Percentiles rank a stretch among this genome's conserved stretches.
phyloP scores from a whole-genome alignment of 2,329 filamentous ascomycete genomes.

The Aspergillus sclerotialis region DNA sequence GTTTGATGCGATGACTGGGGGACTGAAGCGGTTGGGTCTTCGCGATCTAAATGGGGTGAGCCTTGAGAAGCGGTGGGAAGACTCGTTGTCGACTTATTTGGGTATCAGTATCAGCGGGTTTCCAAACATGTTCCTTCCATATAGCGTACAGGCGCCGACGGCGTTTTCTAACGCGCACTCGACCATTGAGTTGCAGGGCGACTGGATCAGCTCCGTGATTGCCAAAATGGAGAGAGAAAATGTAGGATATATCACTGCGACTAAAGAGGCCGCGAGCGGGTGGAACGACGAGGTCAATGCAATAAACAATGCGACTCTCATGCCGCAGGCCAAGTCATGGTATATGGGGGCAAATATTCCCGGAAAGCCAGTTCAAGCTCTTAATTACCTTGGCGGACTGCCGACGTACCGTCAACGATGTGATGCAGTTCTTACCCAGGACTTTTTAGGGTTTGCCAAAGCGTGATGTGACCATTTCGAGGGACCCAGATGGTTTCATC shows the following conservation, averaged over 20 bases:
- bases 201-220: slow-evolving; percentile 50
- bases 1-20: slow-evolving; percentile 34
- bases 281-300: slow-evolving; percentile 47
- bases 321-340: slow-evolving; percentile 43
- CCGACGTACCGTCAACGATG: not conserved
- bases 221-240: slow-evolving; percentile 40
- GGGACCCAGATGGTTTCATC: too few relatives aligned
- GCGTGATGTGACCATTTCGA: too few relatives aligned
- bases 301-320: slow-evolving; percentile 41
- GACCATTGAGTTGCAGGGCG: slow-evolving; percentile 47
- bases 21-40: slow-evolving; percentile 28
- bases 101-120: slow-evolving; percentile 37
- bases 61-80: slow-evolving; percentile 29
- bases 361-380: slow-evolving; percentile 48
- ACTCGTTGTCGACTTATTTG: slow-evolving; percentile 32
- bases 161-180: slow-evolving; percentile 50
- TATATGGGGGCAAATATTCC: slow-evolving; percentile 54
- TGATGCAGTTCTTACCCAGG: too few relatives aligned
- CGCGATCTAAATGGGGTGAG: slow-evolving; percentile 18
- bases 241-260: slow-evolving; percentile 48
- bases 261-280: slow-evolving; percentile 36
- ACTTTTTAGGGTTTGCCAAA: too few relatives aligned
- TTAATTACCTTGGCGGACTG: slow-evolving; percentile 36
- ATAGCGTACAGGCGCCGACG: slow-evolving; percentile 51
- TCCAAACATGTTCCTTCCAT: slow-evolving; percentile 48